Base-by-base conservation (phyloP, 2,329 filamentous ascomycete genomes). In the Sclerotinia subarctica region DNA sequence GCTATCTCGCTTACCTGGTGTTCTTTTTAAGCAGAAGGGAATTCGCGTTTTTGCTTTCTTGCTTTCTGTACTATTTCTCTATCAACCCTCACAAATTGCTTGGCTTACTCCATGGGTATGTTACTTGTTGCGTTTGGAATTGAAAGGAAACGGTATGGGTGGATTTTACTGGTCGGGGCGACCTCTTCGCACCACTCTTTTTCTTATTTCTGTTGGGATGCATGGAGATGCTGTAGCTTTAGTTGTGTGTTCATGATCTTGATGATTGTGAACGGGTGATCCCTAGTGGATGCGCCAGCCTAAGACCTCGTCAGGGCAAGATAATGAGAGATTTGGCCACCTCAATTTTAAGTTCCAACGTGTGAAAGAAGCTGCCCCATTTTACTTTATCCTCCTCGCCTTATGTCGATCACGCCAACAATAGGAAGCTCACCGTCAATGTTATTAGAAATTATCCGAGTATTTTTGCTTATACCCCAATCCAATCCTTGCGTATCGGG, bases 291-390 rank as follows among this genome's bases (percentile, higher is more conserved):
- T 71, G 64, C 69, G 66, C 71, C 71, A 71, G 70, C 72, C 70
- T 72, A 72, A 60, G 74, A 74, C 76, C 75, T 76, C 72, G 70
- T 76, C 69, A 73, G 70, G 75, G 73, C 70, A 69, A 64, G 57
- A 72, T 73, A 78, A 76, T 78, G 74, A 76, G 76, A 78, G 65
- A 77, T 76, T 78, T 71, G 76, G 76, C 76, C 76, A 77, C 76
- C 76, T 77, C 75, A 76, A 57, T 38, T 7, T 4, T 51, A 35
- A 19, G n/a, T 24, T 15, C 15, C 8, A 19, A 26, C 17, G 24
- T 63, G 59, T 38, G 46, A 60, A 60, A 21, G 5, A 38, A 60
- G 11, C 3, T 60, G 42, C 19, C 47, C 47, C 21, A 7, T 10
- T 32, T 49, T 17, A 6, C 11, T 15, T 24, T 15, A 32, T n/a